A percentile compares a stretch with the other conserved stretches of the same genome.
phyloP scores from a whole-genome alignment of 106 monocot species.

The Allium sativum region DNA sequence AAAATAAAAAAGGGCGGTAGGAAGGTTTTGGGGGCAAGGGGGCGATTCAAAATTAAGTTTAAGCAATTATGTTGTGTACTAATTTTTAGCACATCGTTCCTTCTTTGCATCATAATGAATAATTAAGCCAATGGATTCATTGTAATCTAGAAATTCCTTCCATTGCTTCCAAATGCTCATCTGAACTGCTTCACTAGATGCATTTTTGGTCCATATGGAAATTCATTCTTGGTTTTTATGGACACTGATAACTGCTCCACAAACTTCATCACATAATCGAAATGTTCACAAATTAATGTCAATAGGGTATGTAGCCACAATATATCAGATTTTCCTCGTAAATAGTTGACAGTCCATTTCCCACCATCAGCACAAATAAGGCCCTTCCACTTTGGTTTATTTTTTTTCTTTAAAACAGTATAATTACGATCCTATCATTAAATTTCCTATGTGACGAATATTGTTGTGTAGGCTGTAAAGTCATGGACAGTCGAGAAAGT shows the following conservation, averaged over 20 bases:
- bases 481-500: constrained; percentile 79
- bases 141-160: too few relatives aligned
- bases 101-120: too few relatives aligned
- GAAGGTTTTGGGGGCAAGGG: too few relatives aligned
- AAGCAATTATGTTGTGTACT: too few relatives aligned
- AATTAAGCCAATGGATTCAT: too few relatives aligned
- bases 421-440: constrained; percentile 68
- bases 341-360: constrained; percentile 68
- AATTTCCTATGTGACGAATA: constrained; percentile 68
- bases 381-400: constrained; percentile 94
- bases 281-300: constrained; percentile 93
- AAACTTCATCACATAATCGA: constrained; percentile 86
- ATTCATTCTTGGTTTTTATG: constrained; percentile 69
- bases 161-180: too few relatives aligned
- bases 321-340: constrained; percentile 65
- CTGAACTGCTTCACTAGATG: constrained; percentile 75
- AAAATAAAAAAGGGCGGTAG: too few relatives aligned
- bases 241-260: constrained; percentile 84
- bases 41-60: too few relatives aligned
- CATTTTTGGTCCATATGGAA: constrained; percentile 88
- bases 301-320: constrained; percentile 75
- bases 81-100: too few relatives aligned
- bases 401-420: constrained; percentile 81
- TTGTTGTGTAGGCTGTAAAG: constrained; percentile 81
- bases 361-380: constrained; percentile 89